phyloP scores from a whole-genome alignment of 257 asterid genomes.

The Voacanga thouarsii region DNA sequence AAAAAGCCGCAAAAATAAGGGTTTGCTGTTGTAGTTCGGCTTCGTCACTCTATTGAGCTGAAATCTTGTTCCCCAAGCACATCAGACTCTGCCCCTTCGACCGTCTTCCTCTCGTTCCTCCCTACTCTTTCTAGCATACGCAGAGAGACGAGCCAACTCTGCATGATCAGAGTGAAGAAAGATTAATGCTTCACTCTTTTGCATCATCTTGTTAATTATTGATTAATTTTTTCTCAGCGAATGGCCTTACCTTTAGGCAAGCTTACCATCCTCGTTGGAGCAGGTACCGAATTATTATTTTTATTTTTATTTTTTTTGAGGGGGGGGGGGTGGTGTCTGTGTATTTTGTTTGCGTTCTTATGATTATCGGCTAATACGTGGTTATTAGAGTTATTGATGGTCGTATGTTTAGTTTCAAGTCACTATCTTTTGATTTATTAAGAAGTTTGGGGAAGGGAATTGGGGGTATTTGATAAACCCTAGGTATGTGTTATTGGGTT shows the following conservation, averaged over 20 bases:
- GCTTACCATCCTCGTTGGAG: slow-evolving; percentile 78
- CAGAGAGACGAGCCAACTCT: background rate
- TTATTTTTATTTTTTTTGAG: background rate
- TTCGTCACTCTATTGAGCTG: background rate
- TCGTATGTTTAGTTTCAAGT: background rate
- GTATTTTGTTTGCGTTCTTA: background rate
- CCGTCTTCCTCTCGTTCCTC: background rate
- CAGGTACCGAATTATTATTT: slow-evolving; percentile 41
- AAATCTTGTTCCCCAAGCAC: slow-evolving; percentile 15
- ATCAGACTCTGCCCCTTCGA: background rate
- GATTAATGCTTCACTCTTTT: slow-evolving; percentile 9
- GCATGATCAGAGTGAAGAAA: background rate
- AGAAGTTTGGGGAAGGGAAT: background rate
- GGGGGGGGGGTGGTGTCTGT: background rate
- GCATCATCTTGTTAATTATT: background rate
- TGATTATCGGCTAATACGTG: background rate
- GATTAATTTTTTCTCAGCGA: slow-evolving; percentile 24
- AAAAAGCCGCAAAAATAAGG: background rate
- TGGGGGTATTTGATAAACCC: background rate
- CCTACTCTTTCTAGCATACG: background rate
- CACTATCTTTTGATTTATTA: background rate
- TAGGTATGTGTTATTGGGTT: background rate
- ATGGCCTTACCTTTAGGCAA: slow-evolving; percentile 93
- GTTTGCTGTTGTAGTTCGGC: background rate
- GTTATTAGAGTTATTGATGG: background rate